Base-by-base conservation (phyloP, 2,329 filamentous ascomycete genomes). In the Byssochlamys sp. region DNA sequence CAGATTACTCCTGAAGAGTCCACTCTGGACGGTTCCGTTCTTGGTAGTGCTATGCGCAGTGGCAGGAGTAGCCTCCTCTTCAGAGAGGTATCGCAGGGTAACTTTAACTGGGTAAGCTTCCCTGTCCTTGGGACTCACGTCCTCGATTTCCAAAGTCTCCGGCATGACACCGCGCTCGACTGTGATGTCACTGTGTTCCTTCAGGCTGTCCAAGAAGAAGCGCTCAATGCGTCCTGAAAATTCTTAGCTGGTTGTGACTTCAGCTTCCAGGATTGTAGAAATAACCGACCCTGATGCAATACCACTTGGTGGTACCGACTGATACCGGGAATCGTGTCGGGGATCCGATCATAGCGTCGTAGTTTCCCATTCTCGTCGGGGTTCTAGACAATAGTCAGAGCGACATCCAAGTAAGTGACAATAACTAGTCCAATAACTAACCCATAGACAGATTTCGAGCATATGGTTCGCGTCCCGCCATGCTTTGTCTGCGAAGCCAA, bases 381-480 rank as follows among this genome's bases (percentile, higher is more conserved):
- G 59, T 87, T 87, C 83, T 60, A 58, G 12, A 51, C 24, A 3
- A 51, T 7, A 28, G 24, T 51, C 24, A 51, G 49, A 58, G 61
- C 3, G 63, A 48, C 2, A 59, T 55, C 49, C 62, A 63, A 12
- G 65, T 49, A 2, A 62, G 63, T 1, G 59, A 25, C 63, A 63
- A 63, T 64, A 28, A 55, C 58, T 14, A 53, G 55, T 33, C 63
- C 59, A 0, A 54, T 9, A 3, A 57, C 58, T 19, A 14, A 69
- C 66, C 66, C 81, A 83, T 57, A 82, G 76, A 39, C 61, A 73
- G 57, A 86, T 82, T 74, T 87, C 86, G n/a, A 87, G 76, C 75
- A 88, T 82, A 65, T 84, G 84, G 66, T 87, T 87, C 11, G 82
- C 79, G 63, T 89, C 86, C 53, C 84, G 84, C 79, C 82, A 82